These are phyloP conservation scores for Pholiota conissans DNA, from an alignment of 768 basidiomycete species.

Conservation along the genomic window DNA sequence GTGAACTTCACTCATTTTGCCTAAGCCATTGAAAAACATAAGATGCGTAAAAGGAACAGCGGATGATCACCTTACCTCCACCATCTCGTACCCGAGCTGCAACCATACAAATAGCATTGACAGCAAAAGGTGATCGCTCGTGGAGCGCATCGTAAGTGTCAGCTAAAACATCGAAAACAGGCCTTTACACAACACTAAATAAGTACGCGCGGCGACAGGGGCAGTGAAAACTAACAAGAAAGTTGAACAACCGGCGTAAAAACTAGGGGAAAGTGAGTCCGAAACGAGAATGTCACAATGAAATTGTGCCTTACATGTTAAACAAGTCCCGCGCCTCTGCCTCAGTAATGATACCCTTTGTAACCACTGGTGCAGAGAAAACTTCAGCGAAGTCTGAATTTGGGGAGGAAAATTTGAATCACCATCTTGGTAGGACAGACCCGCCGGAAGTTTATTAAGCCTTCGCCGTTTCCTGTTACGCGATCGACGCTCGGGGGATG, in stretches of 20 bases:
- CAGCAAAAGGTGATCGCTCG: slow-evolving; percentile 89
- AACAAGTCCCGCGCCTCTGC: slow-evolving; percentile 85
- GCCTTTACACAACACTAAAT: slow-evolving; percentile 32
- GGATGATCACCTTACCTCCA: slow-evolving; percentile 56
- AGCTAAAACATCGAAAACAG: slow-evolving; percentile 79
- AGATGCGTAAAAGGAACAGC: background rate
- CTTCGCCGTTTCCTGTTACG: slow-evolving; percentile 74
- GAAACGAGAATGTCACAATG: background rate
- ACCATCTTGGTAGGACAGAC: slow-evolving; percentile 80
- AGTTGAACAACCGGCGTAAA: slow-evolving; percentile 88
- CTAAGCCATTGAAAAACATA: slow-evolving; percentile 38
- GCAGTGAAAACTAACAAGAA: slow-evolving; percentile 19
- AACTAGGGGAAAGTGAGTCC: slow-evolving; percentile 44
- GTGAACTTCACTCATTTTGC: slow-evolving; percentile 73
- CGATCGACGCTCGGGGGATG: slow-evolving; percentile 68
- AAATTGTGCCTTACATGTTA: slow-evolving; percentile 58
- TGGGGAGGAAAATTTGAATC: slow-evolving; percentile 7
- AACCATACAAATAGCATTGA: slow-evolving; percentile 92
- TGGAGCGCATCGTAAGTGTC: slow-evolving; percentile 89
- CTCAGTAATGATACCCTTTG: slow-evolving; percentile 79
- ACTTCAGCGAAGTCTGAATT: slow-evolving; percentile 9
- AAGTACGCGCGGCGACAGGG: background rate
- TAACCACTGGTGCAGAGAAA: slow-evolving; percentile 58
- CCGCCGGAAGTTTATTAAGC: slow-evolving; percentile 57
- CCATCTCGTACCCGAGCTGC: slow-evolving; percentile 89